A percentile compares a stretch with the other conserved stretches of the same genome.
Evolutionary conservation across 2,329 filamentous ascomycete genomes (phyloP).

Genomic region (Trematosphaeria pertusa): DNA sequence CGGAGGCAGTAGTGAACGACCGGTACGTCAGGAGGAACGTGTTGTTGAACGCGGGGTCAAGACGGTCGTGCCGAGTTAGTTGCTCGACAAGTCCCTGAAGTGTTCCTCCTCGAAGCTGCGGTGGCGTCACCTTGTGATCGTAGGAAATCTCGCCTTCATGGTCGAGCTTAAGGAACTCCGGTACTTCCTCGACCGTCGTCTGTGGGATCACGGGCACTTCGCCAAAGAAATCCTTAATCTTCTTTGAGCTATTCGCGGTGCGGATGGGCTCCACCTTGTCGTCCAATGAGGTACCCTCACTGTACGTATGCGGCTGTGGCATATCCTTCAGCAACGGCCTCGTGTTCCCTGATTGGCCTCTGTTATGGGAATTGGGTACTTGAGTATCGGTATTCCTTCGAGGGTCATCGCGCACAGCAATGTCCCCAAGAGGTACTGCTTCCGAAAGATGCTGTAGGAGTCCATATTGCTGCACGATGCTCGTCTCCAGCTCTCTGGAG

Average conservation of each 20-base stretch:
- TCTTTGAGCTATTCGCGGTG: conserved; percentile 53
- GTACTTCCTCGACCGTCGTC: conserved; percentile 72
- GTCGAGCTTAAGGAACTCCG: conserved; percentile 84
- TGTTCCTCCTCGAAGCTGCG: conserved; percentile 86
- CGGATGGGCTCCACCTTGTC: conserved; percentile 44
- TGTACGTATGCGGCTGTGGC: conserved; percentile 70
- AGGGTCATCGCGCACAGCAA: conserved; percentile 32
- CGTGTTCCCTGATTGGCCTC: conserved; percentile 40
- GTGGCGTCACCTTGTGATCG: conserved; percentile 78
- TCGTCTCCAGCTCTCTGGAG: conserved; percentile 81
- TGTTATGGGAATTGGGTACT: conserved; percentile 34
- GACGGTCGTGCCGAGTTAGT: conserved; percentile 91
- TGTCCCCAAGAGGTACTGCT: conserved; percentile 64
- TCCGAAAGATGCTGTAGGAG: conserved; percentile 88
- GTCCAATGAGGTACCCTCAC: conserved; percentile 58
- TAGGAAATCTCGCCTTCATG: conserved; percentile 89
- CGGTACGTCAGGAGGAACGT: conserved; percentile 97
- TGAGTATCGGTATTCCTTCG: conserved; percentile 53
- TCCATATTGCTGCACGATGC: conserved; percentile 85
- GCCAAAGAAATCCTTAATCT: conserved; percentile 60
- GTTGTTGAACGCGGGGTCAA: conserved; percentile 95
- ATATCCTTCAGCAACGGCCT: conserved; percentile 60
- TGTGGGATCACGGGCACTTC: conserved; percentile 57
- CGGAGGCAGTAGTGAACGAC: conserved; percentile 89
- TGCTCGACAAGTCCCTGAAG: conserved; percentile 90